Percentiles rank a stretch among this genome's conserved stretches.
phyloP scores from a whole-genome alignment of 495 filamentous ascomycete genomes.

The Talaromyces wortmannii region DNA sequence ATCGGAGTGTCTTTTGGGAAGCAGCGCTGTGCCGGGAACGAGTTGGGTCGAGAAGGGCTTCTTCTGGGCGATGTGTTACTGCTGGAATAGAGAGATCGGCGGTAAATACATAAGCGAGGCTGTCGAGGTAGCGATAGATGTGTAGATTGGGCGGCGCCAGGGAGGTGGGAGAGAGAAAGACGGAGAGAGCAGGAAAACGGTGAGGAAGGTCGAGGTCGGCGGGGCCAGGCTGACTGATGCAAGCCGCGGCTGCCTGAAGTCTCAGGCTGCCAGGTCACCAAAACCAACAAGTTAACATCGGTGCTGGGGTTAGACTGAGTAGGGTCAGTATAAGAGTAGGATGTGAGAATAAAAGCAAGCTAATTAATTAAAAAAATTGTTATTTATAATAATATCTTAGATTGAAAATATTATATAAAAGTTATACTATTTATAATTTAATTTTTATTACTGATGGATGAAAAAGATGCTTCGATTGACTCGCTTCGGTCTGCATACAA shows the following conservation, averaged over 20 bases:
- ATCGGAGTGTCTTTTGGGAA: constrained; percentile 5
- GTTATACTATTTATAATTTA: too few species aligned
- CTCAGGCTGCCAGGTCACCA: constrained; percentile 1
- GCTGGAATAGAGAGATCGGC: not conserved
- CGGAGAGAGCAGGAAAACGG: not conserved
- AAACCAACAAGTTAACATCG: too few species aligned
- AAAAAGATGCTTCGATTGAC: too few species aligned
- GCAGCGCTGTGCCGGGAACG: constrained; percentile 4
- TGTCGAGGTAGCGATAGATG: constrained; percentile 11
- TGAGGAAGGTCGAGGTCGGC: not conserved
- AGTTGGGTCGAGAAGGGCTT: constrained; percentile 6
- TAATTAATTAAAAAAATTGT: too few species aligned
- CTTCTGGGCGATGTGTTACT: not conserved
- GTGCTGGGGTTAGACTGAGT: too few species aligned
- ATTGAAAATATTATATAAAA: too few species aligned
- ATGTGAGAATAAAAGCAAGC: too few species aligned
- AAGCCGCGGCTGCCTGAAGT: constrained; percentile 2
- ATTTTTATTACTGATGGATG: too few species aligned
- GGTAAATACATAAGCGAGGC: not conserved
- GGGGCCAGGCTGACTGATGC: constrained; percentile 5
- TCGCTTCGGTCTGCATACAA: too few species aligned
- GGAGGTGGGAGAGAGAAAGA: not conserved
- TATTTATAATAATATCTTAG: too few species aligned
- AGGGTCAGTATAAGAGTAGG: too few species aligned
- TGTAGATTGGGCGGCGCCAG: not conserved